Base-by-base conservation (phyloP, 768 basidiomycete genomes). In the Scleroderma bovista region DNA sequence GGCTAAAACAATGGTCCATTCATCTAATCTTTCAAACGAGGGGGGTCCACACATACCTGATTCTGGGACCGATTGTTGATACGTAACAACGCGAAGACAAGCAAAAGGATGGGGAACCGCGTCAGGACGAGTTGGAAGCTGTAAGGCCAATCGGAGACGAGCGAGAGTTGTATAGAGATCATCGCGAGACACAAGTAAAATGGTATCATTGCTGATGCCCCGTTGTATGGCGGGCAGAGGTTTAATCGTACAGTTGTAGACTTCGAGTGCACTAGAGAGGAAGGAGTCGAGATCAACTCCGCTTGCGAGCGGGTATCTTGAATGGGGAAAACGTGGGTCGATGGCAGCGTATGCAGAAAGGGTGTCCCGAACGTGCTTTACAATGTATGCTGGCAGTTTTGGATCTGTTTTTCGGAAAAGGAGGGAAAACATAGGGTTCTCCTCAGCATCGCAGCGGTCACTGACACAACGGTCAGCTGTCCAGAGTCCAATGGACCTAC, bases 291-390 rank as follows among this genome's bases (percentile, higher is more conserved):
- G 73, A 62, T 65, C 61, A 46, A 47, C 50, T 39, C 31, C 55
- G 53, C 44, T 51, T 26, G 51, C 44, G 38, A 59, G 51, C 39
- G 51, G 54, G 23, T 6, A 49, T 49, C 54, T 58, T 61, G 39
- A 64, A 57, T 61, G 62, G 46, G 55, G 62, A 61, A 55, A 64
- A 50, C 44, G 54, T 23, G 61, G 57, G 37, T 74, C 65, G 47
- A 67, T 66, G 19, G 77, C 75, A 34, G 78, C 71, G 54, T 78
- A 71, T 15, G 57, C 53, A 56, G 77, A 73, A 26, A 81, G 71
- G 69, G 75, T 77, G 39, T 73, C 70, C 39, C 68, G 64, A 33
- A 74, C 66, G 57, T 75, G 69, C 33, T 48, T 40, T 24, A 59
- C 52, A 46, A 69, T 65, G 51, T 67, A 69, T 11, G 57, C 57